Conservation (phyloP, 2,329 filamentous ascomycete genomes). For the Pseudocercospora cruenta region DNA sequence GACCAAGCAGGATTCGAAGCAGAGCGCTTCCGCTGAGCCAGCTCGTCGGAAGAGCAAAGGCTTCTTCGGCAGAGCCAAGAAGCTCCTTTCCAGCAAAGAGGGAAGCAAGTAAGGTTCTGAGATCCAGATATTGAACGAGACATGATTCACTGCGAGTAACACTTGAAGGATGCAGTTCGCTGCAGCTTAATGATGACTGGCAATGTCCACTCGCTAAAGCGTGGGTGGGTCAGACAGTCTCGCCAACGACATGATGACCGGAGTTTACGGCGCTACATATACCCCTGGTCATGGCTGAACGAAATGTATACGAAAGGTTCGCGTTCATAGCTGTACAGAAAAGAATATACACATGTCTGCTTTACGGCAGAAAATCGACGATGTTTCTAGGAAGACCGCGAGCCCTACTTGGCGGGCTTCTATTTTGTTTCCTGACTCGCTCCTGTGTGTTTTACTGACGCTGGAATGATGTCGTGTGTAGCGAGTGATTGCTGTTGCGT, state of each 20-base stretch:
- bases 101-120: background rate
- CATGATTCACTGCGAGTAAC: background rate
- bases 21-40: background rate
- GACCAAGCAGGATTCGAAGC: background rate
- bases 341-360: background rate
- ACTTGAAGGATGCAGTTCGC: background rate
- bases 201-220: background rate
- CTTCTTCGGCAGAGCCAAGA: conserved; percentile 3
- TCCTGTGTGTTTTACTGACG: too few species aligned
- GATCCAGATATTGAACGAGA: background rate
- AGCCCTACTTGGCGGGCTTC: too few species aligned
- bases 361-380: background rate
- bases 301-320: background rate
- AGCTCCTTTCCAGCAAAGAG: background rate
- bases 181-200: background rate
- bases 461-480: too few species aligned
- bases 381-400: background rate
- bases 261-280: conserved; percentile 1
- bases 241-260: background rate
- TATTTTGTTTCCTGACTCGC: too few species aligned
- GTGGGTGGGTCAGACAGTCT: background rate
- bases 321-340: conserved; percentile 4
- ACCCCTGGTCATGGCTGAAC: background rate
- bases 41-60: conserved; percentile 4
- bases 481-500: background rate